Percentiles rank a stretch among this genome's conserved stretches.
Evolutionary conservation across 2,329 filamentous ascomycete species (phyloP).

Genomic region (Sclerotinia subarctica): DNA sequence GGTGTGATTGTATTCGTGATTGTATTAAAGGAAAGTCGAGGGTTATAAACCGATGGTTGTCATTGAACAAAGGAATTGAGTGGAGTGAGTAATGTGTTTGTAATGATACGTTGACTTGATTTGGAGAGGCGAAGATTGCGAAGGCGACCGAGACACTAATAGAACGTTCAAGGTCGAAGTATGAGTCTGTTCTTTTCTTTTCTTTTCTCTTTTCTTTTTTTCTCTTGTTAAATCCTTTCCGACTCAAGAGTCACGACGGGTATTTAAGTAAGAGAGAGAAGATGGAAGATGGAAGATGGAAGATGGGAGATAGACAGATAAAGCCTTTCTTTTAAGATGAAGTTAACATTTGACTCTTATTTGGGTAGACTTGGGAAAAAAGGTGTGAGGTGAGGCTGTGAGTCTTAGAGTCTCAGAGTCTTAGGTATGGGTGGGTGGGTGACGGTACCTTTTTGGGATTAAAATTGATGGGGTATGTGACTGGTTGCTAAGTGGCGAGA

Average conservation of each 20-base stretch:
- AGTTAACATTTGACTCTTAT: neutral
- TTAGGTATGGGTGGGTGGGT: neutral
- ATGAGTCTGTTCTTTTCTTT: constrained; percentile 2
- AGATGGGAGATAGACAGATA: neutral
- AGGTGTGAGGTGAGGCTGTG: neutral
- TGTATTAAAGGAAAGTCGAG: constrained; percentile 21
- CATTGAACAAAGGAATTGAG: constrained; percentile 33
- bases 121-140: constrained; percentile 24
- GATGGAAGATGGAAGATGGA: neutral
- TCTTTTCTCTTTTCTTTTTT: neutral
- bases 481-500: constrained; percentile 19
- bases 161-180: constrained; percentile 11
- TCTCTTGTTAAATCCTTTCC: neutral
- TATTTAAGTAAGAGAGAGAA: neutral
- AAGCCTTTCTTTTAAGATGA: neutral
- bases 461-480: constrained; percentile 14
- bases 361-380: neutral
- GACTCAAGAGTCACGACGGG: constrained; percentile 10
- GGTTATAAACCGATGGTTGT: constrained; percentile 27
- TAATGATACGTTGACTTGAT: constrained; percentile 14
- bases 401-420: neutral
- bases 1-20: neutral
- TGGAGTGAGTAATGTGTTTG: constrained; percentile 28
- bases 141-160: constrained; percentile 16
- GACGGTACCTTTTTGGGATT: constrained; percentile 13